Conservation (phyloP, 495 filamentous ascomycete species). For the Emericellopsis terricola region DNA sequence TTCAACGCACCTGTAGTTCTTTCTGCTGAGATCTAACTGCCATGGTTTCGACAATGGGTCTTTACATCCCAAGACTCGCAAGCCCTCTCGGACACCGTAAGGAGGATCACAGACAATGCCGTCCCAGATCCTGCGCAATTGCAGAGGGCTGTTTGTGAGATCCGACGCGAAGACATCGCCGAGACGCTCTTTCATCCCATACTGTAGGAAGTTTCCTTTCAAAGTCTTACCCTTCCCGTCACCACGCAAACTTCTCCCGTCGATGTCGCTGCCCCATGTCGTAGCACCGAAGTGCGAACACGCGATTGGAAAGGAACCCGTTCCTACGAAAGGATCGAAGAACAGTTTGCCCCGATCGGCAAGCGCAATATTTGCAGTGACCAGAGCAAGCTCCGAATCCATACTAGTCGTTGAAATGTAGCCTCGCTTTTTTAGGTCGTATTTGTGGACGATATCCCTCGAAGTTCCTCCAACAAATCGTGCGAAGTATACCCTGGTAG, state of each 20-base stretch:
- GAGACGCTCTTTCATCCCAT: conserved; percentile 43
- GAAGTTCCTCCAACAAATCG: conserved; percentile 44
- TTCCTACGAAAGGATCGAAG: conserved; percentile 91
- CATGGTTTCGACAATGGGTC: conserved; percentile 41
- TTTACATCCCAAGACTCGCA: conserved; percentile 66
- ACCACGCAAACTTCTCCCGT: conserved; percentile 71
- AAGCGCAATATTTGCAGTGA: conserved; percentile 81
- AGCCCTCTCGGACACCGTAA: conserved; percentile 88
- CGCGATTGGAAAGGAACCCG: conserved; percentile 75
- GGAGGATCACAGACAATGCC: conserved; percentile 94
- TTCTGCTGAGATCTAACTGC: conserved; percentile 49
- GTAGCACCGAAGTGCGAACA: conserved; percentile 77
- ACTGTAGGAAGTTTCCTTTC: conserved; percentile 67
- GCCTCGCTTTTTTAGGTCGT: conserved; percentile 76
- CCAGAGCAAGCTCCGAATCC: conserved; percentile 81
- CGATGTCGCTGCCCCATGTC: conserved; percentile 76
- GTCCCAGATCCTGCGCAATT: conserved; percentile 46
- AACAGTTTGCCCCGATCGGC: conserved; percentile 66
- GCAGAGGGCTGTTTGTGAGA: conserved; percentile 72
- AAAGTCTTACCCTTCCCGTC: conserved; percentile 34
- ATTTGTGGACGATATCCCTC: conserved; percentile 48
- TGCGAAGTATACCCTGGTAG: conserved; percentile 49
- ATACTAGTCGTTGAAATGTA: conserved; percentile 95
- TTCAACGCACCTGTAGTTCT: conserved; percentile 5
- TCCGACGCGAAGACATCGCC: conserved; percentile 71